Evolutionary conservation across 164 flowering plant genomes (phyloP).

Genomic region (Liquidambar formosana): DNA sequence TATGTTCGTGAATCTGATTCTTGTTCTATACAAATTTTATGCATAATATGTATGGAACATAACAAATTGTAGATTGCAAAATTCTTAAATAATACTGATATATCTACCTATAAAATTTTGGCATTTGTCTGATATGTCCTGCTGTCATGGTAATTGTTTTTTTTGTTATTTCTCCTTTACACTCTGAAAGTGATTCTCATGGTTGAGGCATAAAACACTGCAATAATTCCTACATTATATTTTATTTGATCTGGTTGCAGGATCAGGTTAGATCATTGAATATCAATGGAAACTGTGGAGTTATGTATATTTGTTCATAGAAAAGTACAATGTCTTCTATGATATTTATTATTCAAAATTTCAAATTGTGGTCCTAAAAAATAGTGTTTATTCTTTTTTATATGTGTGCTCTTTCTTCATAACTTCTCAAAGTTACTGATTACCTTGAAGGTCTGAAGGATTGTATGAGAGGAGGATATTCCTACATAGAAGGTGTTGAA

Average conservation of each 20-base stretch:
- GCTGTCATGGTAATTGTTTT: too few relatives aligned
- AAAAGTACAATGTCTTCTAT: background rate
- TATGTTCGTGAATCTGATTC: background rate
- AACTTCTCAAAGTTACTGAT: background rate
- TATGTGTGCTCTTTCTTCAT: background rate
- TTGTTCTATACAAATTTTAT: background rate
- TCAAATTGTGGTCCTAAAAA: too few relatives aligned
- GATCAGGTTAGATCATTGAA: background rate
- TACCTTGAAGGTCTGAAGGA: conserved; percentile 69
- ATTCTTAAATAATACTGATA: too few relatives aligned
- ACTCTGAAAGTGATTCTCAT: background rate
- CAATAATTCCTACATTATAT: background rate
- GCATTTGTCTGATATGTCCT: too few relatives aligned
- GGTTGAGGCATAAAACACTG: background rate
- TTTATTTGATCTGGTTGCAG: too few relatives aligned
- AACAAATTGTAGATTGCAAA: too few relatives aligned
- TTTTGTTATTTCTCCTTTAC: background rate
- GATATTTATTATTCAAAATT: too few relatives aligned
- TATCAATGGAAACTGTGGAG: background rate
- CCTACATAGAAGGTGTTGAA: conserved; percentile 76
- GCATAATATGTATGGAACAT: background rate
- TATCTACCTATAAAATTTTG: too few relatives aligned
- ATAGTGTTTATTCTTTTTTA: background rate
- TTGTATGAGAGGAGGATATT: conserved; percentile 72
- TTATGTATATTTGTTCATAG: background rate